Evolutionary conservation across 495 filamentous ascomycete genomes (phyloP), one percentile per base, ranked within the genome.

Genomic region (Endocarpon pusillum): DNA sequence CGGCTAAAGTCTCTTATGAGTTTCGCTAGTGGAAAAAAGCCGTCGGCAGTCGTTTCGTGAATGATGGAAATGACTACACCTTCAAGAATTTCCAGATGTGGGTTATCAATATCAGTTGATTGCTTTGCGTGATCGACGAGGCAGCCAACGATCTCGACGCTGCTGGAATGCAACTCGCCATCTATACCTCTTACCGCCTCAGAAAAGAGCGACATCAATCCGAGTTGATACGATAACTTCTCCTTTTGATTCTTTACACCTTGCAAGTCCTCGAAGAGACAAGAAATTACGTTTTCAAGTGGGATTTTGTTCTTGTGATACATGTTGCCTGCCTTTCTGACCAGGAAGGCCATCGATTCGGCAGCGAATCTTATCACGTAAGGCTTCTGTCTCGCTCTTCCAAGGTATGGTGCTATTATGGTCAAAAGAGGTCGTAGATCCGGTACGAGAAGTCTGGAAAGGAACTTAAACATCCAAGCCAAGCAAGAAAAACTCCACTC

Each of bases 401-500:
- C 91, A 21, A 99, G 71, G 32, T 94, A 67, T 4, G 86, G 80
- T 7, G 81, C 71, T 60, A 96, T 73, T 23, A 83, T 70, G 42
- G 79, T 67, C 46, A 81, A 82, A 4, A 91, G 67, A 18, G 87
- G 81, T 42, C 82, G 64, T 34, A 96, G 57, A 47, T 99, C 81
- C 3, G 82, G 77, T 0, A 82, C 78, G 16, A 99, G 49, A 5
- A 94, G 64, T 28, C 80, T 70, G 3, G 84, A 87, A 14, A 99
- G 69, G 44, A 92, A 96, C 48, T 96, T 99, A 68, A 96, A 91
- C 12, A 94, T 69, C 69, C 91, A 94, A 40, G 89, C 83, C 10
- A 99, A 66, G 45, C 82, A 85, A 29, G 72, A 83, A 51, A 99
- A 96, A 36, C 83, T 86, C 91, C 89, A 96, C 58, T 99, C 85